Conservation (phyloP, 1,284 basidiomycete genomes). For the Cronartium quercuum region DNA sequence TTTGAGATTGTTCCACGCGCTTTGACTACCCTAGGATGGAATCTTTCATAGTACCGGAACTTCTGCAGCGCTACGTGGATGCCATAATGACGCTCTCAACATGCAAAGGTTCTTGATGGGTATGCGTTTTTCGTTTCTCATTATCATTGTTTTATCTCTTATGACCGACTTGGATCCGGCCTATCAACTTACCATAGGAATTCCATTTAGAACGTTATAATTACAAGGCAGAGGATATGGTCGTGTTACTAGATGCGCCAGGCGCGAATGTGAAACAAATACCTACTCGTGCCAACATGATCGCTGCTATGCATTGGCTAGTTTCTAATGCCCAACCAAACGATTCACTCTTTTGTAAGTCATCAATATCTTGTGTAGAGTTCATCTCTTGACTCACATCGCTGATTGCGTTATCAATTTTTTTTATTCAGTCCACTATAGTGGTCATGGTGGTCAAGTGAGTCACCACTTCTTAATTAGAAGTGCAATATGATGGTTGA, state of each 20-base stretch:
- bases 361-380: conserved; percentile 41
- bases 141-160: conserved; percentile 43
- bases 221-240: conserved; percentile 73
- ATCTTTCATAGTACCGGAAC: not conserved
- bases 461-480: conserved; percentile 52
- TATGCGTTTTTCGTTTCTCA: conserved; percentile 46
- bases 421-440: conserved; percentile 14
- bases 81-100: conserved; percentile 80
- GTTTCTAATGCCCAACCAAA: conserved; percentile 68
- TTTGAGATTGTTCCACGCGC: not conserved
- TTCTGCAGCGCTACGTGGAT: conserved; percentile 62
- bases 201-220: conserved; percentile 55
- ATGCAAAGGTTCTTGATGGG: conserved; percentile 66
- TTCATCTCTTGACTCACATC: conserved; percentile 52
- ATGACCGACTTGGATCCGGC: not conserved
- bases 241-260: conserved; percentile 74
- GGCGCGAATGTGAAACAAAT: conserved; percentile 56
- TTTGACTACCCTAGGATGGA: not conserved
- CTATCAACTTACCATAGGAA: not conserved
- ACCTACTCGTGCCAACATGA: conserved; percentile 77
- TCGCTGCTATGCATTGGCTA: conserved; percentile 83
- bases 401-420: not conserved
- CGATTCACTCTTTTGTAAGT: conserved; percentile 74
- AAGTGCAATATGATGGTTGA: not conserved
- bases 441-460: conserved; percentile 73